phyloP scores from a whole-genome alignment of 2,329 filamentous ascomycete genomes.

The Chrysoporthe puriensis region DNA sequence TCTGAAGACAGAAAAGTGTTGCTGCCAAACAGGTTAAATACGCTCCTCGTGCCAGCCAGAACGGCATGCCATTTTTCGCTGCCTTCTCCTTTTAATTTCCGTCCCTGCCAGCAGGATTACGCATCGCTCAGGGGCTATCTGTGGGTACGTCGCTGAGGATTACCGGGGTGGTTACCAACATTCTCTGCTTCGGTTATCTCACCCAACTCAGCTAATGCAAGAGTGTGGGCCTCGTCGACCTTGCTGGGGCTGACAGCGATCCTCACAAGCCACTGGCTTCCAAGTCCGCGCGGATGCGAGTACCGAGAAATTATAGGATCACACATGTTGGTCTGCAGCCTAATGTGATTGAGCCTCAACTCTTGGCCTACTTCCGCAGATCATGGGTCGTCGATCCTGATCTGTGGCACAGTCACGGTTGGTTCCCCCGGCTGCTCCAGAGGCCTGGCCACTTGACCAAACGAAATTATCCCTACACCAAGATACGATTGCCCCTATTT shows the following conservation, averaged over 20 bases:
- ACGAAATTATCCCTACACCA: slow-evolving; percentile 13
- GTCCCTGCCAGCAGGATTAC: slow-evolving; percentile 15
- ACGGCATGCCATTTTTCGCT: not conserved
- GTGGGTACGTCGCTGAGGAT: slow-evolving; percentile 7
- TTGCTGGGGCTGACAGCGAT: slow-evolving; percentile 5
- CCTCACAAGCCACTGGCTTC: not conserved
- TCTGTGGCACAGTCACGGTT: not conserved
- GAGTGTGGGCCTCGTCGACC: not conserved
- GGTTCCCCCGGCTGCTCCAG: not conserved
- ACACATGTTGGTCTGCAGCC: not conserved
- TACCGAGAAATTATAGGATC: slow-evolving; percentile 7
- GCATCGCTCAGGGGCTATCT: slow-evolving; percentile 8
- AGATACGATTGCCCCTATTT: slow-evolving; percentile 4
- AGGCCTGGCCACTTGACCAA: not conserved
- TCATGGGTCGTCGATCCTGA: not conserved
- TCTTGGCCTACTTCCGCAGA: not conserved
- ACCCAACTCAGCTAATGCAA: not conserved
- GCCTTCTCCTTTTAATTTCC: slow-evolving; percentile 15
- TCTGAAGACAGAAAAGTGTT: not conserved
- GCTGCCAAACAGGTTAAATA: slow-evolving; percentile 15
- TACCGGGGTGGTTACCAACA: not conserved
- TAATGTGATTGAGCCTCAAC: slow-evolving; percentile 5
- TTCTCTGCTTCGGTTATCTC: slow-evolving; percentile 5
- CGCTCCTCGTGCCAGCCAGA: not conserved
- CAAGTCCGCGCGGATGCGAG: not conserved